Evolutionary conservation across 495 filamentous ascomycete genomes (phyloP), one percentile per base, ranked within the genome.

Genomic region (Aspergillus kassunensis): DNA sequence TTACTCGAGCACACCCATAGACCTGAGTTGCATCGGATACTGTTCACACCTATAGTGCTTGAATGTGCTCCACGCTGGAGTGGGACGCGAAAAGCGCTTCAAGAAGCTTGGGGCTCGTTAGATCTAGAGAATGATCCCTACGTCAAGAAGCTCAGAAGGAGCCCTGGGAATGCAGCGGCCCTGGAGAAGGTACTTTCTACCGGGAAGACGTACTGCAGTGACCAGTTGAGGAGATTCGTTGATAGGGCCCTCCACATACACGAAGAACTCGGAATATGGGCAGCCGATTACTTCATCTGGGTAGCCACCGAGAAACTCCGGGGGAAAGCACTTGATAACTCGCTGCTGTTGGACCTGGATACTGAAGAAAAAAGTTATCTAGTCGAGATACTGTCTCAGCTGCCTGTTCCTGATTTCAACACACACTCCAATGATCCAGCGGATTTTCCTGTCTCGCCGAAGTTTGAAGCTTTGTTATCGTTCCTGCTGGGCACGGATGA

Each of bases 201-300:
- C 16, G 66, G 70, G 6, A 80, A 82, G 35, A 95, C 89, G 0
- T 83, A 77, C 54, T 84, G 78, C 47, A 78, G 70, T 21, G 74
- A 78, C 31, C 82, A 90, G 51, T 70, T 97, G 49, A 79, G 74
- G 53, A 69, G 61, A 0, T 73, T 96, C 9, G 66, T 72, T 36
- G 56, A 65, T 3, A 56, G 60, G n/a, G 65, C 62, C 30, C 6
- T 25, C 3, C 59, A 67, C 20, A 74, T 95, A 2, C 69, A 67
- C n/a, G 58, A 67, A 15, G 82, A 89, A 50, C 74, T 95, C n/a
- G 92, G 92, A 0, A 51, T 71, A 6, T 90, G 85, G 80, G 86
- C 86, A 4, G 77, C 81, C 0, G 84, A 91, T 23, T 86, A 81
- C 57, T 96, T 84, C 57, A 81, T 95, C 43, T 64, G 66, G 16